Conservation (phyloP, 352 stramenopile genomes). For the Phytophthora kernoviae region DNA sequence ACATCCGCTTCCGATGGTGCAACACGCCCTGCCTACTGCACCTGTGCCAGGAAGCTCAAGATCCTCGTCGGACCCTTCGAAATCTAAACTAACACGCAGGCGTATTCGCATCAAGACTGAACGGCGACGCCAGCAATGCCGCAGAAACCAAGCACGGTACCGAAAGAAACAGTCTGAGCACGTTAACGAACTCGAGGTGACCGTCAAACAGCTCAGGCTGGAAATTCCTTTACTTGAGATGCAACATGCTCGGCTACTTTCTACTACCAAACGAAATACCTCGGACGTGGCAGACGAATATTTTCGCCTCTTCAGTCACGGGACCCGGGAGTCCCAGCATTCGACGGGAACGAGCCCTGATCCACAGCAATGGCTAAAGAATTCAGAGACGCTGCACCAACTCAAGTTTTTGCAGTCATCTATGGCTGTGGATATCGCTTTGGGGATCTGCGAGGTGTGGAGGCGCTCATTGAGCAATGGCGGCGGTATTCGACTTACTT, state of each 20-base stretch:
- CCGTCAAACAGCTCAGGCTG: slow-evolving; percentile 20
- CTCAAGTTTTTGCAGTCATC: slow-evolving; percentile 27
- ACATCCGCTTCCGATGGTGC: neutral
- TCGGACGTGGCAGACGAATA: slow-evolving; percentile 23
- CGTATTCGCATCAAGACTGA: slow-evolving; percentile 48
- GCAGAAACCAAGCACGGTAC: slow-evolving; percentile 52
- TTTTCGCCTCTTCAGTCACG: slow-evolving; percentile 31
- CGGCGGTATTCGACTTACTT: slow-evolving; percentile 30
- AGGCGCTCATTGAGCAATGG: slow-evolving; percentile 28
- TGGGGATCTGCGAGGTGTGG: slow-evolving; percentile 20
- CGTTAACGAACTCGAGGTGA: slow-evolving; percentile 20
- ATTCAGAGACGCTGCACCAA: slow-evolving; percentile 27
- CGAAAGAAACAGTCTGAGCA: slow-evolving; percentile 38
- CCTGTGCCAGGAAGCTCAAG: neutral
- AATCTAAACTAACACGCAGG: slow-evolving; percentile 27
- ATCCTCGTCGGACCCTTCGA: neutral
- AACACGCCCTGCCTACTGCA: neutral
- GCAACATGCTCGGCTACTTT: slow-evolving; percentile 16
- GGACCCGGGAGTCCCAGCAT: neutral
- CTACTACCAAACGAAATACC: slow-evolving; percentile 5
- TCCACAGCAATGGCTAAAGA: slow-evolving; percentile 22
- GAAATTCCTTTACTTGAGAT: slow-evolving; percentile 30
- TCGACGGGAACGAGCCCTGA: neutral
- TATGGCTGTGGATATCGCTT: slow-evolving; percentile 22
- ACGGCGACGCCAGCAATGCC: slow-evolving; percentile 51